These are phyloP conservation scores for Lasiosphaeria hispida DNA, from an alignment of 495 filamentous ascomycete species.

Conservation along the genomic window DNA sequence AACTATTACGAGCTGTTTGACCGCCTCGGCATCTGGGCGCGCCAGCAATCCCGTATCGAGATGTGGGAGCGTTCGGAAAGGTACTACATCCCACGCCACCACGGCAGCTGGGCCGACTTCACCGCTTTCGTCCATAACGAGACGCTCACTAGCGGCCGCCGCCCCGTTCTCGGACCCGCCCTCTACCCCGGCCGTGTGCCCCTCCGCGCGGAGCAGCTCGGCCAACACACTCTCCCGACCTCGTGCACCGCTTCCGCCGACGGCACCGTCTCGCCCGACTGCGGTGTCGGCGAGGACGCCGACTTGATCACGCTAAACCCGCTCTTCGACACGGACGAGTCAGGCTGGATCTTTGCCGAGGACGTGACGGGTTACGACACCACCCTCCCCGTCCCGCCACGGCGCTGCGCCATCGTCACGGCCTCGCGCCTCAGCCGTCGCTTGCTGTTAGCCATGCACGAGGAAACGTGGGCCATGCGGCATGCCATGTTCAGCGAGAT, in stretches of 20 bases:
- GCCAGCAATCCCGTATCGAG: conserved; percentile 73
- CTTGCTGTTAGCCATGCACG: conserved; percentile 83
- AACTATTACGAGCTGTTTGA: conserved; percentile 93
- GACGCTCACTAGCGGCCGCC: conserved; percentile 55
- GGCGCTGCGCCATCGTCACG: conserved; percentile 82
- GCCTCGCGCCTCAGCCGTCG: conserved; percentile 76
- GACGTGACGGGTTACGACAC: conserved; percentile 86
- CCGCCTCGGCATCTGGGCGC: conserved; percentile 69
- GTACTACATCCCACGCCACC: conserved; percentile 85
- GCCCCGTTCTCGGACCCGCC: conserved; percentile 76
- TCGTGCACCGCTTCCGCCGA: conserved; percentile 41
- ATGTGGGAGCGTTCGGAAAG: conserved; percentile 88
- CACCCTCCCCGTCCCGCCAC: conserved; percentile 62
- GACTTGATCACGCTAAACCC: conserved; percentile 96
- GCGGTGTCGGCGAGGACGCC: conserved; percentile 88
- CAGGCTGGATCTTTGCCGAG: conserved; percentile 79
- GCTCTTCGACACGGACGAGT: conserved; percentile 81
- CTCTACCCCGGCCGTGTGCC: conserved; percentile 55
- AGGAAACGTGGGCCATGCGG: conserved; percentile 70
- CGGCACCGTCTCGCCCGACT: conserved; percentile 40
- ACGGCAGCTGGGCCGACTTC: conserved; percentile 90
- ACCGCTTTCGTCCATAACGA: conserved; percentile 47
- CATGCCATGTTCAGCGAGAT: conserved; percentile 95
- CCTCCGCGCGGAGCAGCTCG: conserved; percentile 60
- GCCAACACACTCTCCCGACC: conserved; percentile 55